These are phyloP conservation scores for Cytidiella melzeri DNA, from an alignment of 768 basidiomycete genomes.

Conservation along the genomic window DNA sequence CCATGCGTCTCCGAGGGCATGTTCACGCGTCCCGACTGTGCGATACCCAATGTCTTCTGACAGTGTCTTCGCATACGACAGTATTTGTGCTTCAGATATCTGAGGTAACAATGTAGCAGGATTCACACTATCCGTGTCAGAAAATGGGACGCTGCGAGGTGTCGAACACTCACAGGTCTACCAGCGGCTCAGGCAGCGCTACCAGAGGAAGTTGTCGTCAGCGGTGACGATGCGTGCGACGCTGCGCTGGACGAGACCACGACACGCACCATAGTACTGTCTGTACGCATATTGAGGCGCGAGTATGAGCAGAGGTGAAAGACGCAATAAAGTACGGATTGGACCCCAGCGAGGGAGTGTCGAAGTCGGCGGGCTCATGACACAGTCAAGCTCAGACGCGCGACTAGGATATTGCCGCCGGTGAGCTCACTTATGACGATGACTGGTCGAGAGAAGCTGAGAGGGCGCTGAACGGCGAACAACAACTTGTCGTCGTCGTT, in stretches of 20 bases:
- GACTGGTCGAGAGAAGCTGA: too few relatives aligned
- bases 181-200: slow-evolving; percentile 56
- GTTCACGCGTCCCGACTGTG: slow-evolving; percentile 87
- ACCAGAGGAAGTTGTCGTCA: background rate
- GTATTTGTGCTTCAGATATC: slow-evolving; percentile 65
- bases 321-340: slow-evolving; percentile 45
- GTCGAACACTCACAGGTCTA: slow-evolving; percentile 38
- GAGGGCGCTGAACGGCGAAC: too few relatives aligned
- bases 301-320: slow-evolving; percentile 49
- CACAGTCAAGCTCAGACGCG: background rate
- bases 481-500: too few relatives aligned
- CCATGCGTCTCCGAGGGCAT: slow-evolving; percentile 80
- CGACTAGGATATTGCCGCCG: too few relatives aligned
- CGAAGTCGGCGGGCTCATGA: slow-evolving; percentile 15
- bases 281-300: slow-evolving; percentile 45
- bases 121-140: slow-evolving; percentile 26
- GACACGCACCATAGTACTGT: slow-evolving; percentile 32
- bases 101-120: slow-evolving; percentile 55
- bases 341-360: slow-evolving; percentile 44
- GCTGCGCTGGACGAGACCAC: slow-evolving; percentile 12
- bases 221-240: background rate
- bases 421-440: too few relatives aligned
- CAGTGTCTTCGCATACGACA: slow-evolving; percentile 55
- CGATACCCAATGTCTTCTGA: slow-evolving; percentile 88
- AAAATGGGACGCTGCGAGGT: background rate